phyloP scores from a whole-genome alignment of 2,329 filamentous ascomycete species.

The Basipetospora chlamydospora region DNA sequence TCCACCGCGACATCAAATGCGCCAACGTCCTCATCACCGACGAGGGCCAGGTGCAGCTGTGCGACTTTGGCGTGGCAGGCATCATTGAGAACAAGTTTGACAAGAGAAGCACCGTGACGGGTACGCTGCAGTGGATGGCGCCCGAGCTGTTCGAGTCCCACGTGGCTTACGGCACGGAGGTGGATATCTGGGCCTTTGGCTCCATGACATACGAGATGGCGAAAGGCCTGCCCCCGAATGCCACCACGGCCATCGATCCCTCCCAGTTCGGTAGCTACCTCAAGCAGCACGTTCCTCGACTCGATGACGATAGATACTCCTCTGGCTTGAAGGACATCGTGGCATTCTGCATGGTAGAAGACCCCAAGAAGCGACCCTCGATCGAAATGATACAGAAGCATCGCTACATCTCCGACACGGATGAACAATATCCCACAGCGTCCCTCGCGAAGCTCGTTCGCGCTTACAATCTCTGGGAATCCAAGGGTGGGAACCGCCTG shows the following conservation, averaged over 20 bases:
- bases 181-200: slow-evolving; percentile 77
- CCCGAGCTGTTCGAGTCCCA: slow-evolving; percentile 57
- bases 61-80: slow-evolving; percentile 73
- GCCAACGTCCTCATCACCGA: slow-evolving; percentile 72
- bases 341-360: slow-evolving; percentile 56
- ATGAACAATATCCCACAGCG: slow-evolving; percentile 46
- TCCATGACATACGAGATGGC: slow-evolving; percentile 72
- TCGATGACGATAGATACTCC: slow-evolving; percentile 60
- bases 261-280: slow-evolving; percentile 22
- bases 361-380: slow-evolving; percentile 52
- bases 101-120: slow-evolving; percentile 68
- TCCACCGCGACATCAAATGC: slow-evolving; percentile 59
- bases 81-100: slow-evolving; percentile 61
- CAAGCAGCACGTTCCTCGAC: slow-evolving; percentile 47
- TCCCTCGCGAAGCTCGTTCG: slow-evolving; percentile 51
- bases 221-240: slow-evolving; percentile 60
- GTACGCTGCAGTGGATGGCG: slow-evolving; percentile 78
- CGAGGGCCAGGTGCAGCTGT: slow-evolving; percentile 62
- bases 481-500: slow-evolving; percentile 53
- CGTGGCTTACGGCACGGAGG: slow-evolving; percentile 49
- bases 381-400: slow-evolving; percentile 58
- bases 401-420: slow-evolving; percentile 50
- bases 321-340: slow-evolving; percentile 53
- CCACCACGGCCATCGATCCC: slow-evolving; percentile 35
- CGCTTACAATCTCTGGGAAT: slow-evolving; percentile 63